A percentile compares a stretch with the other conserved stretches of the same genome.
These are phyloP conservation scores for Cercospora sesami DNA, from an alignment of 2,329 filamentous ascomycete genomes.

Conservation along the genomic window DNA sequence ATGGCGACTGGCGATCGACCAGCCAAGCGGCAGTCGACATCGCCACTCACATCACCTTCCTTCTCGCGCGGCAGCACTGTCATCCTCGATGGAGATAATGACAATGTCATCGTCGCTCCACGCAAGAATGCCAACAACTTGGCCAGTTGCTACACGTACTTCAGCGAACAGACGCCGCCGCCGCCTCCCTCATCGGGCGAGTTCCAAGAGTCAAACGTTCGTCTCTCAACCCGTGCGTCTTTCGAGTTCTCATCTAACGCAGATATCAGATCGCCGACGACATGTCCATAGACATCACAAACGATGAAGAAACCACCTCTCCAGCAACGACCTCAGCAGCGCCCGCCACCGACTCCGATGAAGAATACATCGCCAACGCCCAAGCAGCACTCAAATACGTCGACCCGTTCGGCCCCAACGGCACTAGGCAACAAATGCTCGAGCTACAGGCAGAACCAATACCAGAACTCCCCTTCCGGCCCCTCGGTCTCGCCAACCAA, in stretches of 20 bases:
- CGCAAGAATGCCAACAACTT: not conserved
- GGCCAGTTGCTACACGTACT: not conserved
- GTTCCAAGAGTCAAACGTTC: not conserved
- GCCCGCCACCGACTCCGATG: not conserved
- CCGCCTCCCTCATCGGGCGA: not conserved
- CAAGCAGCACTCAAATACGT: not conserved
- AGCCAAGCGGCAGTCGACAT: slow-evolving; percentile 14
- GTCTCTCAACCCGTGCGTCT: not conserved
- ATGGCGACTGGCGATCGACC: slow-evolving; percentile 1
- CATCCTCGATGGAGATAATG: not conserved
- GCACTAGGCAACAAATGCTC: not conserved
- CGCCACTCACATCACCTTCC: slow-evolving; percentile 2
- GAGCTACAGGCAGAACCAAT: not conserved
- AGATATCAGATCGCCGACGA: not conserved
- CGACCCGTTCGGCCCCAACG: not conserved
- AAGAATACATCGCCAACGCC: not conserved
- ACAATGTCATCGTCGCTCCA: not conserved
- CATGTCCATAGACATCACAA: not conserved
- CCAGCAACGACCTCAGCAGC: not conserved
- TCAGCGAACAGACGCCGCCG: not conserved
- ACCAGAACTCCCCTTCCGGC: not conserved
- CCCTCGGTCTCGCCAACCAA: not conserved
- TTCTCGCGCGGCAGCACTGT: not conserved
- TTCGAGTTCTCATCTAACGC: not conserved
- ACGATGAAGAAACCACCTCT: not conserved